A percentile compares a stretch with the other conserved stretches of the same genome.
Conservation (phyloP, 257 asterid genomes). For the Echites panduratus region DNA sequence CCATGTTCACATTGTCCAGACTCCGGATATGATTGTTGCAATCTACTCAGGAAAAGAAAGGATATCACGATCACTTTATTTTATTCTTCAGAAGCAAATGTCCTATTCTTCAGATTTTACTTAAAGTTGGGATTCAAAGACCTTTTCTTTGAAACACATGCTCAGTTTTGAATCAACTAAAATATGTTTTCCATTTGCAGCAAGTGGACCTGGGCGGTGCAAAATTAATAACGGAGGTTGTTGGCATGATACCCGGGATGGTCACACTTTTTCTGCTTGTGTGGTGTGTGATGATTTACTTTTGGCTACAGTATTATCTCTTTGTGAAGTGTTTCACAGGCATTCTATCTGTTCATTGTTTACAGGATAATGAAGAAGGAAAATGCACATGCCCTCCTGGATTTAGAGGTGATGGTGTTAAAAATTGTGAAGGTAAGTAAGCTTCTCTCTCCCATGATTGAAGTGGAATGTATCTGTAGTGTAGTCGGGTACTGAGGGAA, state of each 20-base stretch:
- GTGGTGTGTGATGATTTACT: conserved; percentile 47
- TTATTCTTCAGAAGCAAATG: not conserved
- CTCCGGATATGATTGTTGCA: not conserved
- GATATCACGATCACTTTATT: too few species aligned
- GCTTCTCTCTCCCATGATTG: not conserved
- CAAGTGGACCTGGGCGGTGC: conserved; percentile 72
- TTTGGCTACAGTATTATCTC: conserved; percentile 2
- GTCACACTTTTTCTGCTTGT: conserved; percentile 71
- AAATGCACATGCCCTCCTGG: conserved; percentile 84
- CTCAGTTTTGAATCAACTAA: not conserved
- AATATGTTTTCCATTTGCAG: conserved; percentile 23
- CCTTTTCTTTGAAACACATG: not conserved
- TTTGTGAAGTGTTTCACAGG: not conserved
- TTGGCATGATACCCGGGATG: conserved; percentile 67
- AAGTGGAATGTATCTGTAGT: not conserved
- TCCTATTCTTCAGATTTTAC: too few species aligned
- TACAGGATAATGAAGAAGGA: conserved; percentile 63
- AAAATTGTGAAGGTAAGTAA: conserved; percentile 68
- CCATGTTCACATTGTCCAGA: too few species aligned
- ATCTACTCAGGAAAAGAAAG: too few species aligned
- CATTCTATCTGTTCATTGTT: conserved; percentile 5
- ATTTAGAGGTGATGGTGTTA: conserved; percentile 73
- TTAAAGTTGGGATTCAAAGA: not conserved
- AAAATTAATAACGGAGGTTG: conserved; percentile 83
- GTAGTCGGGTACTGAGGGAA: not conserved